Base-by-base conservation (phyloP, 2,329 filamentous ascomycete species). In the Alternaria triticimaculans region DNA sequence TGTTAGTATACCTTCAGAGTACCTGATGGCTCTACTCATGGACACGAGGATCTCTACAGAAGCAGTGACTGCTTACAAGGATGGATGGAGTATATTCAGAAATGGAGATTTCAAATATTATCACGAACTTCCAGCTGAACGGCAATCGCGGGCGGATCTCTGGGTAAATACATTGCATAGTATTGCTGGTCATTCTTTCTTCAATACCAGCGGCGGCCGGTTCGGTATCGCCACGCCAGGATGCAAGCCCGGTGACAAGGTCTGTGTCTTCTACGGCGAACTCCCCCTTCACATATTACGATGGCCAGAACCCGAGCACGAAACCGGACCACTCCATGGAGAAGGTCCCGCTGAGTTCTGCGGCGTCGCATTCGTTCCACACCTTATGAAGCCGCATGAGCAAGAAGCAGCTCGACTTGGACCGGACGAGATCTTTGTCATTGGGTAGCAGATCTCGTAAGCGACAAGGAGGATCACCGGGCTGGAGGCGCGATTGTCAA, bases 331-430 rank as follows among this genome's bases (percentile, higher is more conserved):
- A 1, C 4, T 51, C 3, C 28, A 41, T 25, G 49, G 20, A 3
- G 49, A 53, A 5, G 28, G 9, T 0, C 20, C 49, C 1, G 49
- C 49, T 18, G 20, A 53, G 30, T 25, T 53, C 49, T 53, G 49
- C 2, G 49, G 49, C 0, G 41, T 44, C 0, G 14, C 41, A 33
- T 44, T 55, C 3, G 6, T 55, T 14, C 49, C 55, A 1, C 55
- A 59, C 11, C 12, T 65, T 0, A 65, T 65, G 63, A 51, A 62
- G 25, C 45, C 49, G 9, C 59, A 59, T 28, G 48, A 56, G 10
- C 54, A 28, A 9, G 59, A 65, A n/a, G 55, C 57, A 6, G 55
- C 59, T n/a, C 30, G 59, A 62, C 20, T 44, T 55, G 37, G 21
- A 28, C 49, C 49, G 15, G 49, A 53, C 5, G 49, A 41, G 3